Evolutionary conservation across 2,329 filamentous ascomycete genomes (phyloP).

Genomic region (Colletotrichum neosansevieriae): DNA sequence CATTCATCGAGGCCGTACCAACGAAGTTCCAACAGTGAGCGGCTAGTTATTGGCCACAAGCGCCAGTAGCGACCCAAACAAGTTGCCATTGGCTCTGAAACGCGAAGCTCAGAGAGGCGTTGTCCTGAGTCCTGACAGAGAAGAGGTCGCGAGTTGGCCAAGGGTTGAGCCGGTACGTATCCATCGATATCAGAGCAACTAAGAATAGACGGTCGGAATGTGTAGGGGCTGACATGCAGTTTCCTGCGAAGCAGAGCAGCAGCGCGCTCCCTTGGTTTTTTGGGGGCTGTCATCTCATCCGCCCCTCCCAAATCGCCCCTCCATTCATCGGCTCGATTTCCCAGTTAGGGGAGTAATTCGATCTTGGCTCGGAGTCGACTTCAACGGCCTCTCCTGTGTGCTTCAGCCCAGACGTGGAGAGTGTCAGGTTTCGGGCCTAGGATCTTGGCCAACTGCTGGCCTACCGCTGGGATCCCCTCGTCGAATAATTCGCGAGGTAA

Average conservation of each 20-base stretch:
- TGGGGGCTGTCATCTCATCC: constrained; percentile 30
- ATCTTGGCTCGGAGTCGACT: neutral
- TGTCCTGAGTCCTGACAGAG: constrained; percentile 30
- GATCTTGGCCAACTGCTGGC: constrained; percentile 13
- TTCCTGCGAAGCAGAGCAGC: neutral
- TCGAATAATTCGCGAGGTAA: constrained; percentile 15
- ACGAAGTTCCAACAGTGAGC: neutral
- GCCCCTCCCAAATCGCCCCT: constrained; percentile 1
- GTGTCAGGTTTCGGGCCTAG: constrained; percentile 15
- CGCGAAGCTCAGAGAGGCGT: constrained; percentile 15
- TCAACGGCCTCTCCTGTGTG: constrained; percentile 20
- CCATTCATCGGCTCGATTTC: constrained; percentile 25
- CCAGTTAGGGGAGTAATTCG: constrained; percentile 1
- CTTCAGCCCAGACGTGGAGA: constrained; percentile 32
- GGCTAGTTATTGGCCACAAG: neutral
- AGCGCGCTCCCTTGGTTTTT: constrained; percentile 2
- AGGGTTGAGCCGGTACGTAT: constrained; percentile 27
- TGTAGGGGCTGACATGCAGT: constrained; percentile 27
- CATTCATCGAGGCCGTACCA: constrained; percentile 2
- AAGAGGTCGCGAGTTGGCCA: constrained; percentile 24
- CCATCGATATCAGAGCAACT: constrained; percentile 16
- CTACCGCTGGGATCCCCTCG: constrained; percentile 24
- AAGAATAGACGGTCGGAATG: constrained; percentile 29
- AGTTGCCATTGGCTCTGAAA: constrained; percentile 34
- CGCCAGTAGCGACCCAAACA: constrained; percentile 9